These are phyloP conservation scores for Omphalotus olearius DNA, from an alignment of 1,284 basidiomycete species.

Conservation along the genomic window DNA sequence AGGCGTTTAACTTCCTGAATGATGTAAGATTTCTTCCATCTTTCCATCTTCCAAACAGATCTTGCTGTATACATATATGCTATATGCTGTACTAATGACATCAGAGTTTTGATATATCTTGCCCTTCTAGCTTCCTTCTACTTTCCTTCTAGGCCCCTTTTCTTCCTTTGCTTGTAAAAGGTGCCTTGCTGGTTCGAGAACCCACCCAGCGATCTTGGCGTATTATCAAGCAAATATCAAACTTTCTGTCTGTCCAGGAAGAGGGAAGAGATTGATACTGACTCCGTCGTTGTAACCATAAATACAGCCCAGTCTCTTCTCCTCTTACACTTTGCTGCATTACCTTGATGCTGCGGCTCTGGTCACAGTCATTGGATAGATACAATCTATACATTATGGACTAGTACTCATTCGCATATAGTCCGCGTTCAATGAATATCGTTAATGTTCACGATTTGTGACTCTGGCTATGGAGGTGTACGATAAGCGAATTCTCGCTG, in stretches of 20 bases:
- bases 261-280: not conserved
- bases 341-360: not conserved
- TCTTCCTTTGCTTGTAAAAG: conserved; percentile 63
- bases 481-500: not conserved
- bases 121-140: not conserved
- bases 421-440: too few relatives aligned
- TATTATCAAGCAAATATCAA: conserved; percentile 74
- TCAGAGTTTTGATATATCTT: not conserved
- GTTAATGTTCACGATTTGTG: too few relatives aligned
- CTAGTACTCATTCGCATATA: too few relatives aligned
- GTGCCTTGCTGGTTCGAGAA: conserved; percentile 68
- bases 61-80: not conserved
- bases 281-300: not conserved
- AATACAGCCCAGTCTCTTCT: too few relatives aligned
- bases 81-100: conserved; percentile 6
- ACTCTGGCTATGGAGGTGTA: too few relatives aligned
- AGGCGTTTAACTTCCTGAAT: conserved; percentile 46
- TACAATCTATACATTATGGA: too few relatives aligned
- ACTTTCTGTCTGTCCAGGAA: not conserved
- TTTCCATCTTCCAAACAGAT: not conserved
- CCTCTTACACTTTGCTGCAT: not conserved
- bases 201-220: conserved; percentile 60
- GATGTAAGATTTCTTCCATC: not conserved
- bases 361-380: not conserved
- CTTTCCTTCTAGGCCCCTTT: not conserved